Base-by-base conservation (phyloP, 345 rosid species). In the Eucalyptus regnans region DNA sequence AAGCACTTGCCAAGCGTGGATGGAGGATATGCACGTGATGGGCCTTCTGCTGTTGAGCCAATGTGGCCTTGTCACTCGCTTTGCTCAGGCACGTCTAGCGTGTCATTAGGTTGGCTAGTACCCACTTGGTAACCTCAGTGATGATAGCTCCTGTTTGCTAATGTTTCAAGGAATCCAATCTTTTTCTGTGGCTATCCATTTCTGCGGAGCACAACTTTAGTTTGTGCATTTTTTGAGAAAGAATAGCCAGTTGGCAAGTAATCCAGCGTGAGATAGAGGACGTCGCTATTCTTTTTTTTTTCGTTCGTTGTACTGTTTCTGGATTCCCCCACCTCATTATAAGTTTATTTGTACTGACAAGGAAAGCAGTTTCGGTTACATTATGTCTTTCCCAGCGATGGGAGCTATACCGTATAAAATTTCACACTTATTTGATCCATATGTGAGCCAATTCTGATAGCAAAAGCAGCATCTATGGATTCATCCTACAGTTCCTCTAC, bases 1-100 rank as follows among this genome's bases (percentile, higher is more conserved):
- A 94, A 92, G 95, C 94, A 81, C 95, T 98, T 80, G 94, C 95
- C 48, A 89, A 93, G 86, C 95, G 95, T 7, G 98, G 98, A 88
- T 94, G 98, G 96, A 93, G 87, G 88, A 88, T 96, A 56, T 92
- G 86, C 87, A 18, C 62, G 48, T 80, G 79, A 54, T 46, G 68
- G 81, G 46, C 25, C 46, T 37, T 71, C 81, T 18, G 81, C 20
- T 68, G 80, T 68, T 68, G 23, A 33, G 80, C 81, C 46, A 37
- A 37, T 71, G 81, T 18, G 27, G 81, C 27, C 81, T 2, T 37
- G 46, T 71, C 44, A 33, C 81, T 33, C 46, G 7, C 46, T 37
- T 37, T 71, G 81, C 81, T 71, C 46, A 18, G 81, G 81, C 27
- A 71, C 3, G 25, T 71, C 43, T 33, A 18, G 46, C 6, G 0